Conservation (phyloP, 345 rosid species). For the Arabidopsis thaliana region TAIR10.1 NC_003076.8:2372001-2372500, state of each 20-base stretch:
- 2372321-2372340: neutral
- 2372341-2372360: neutral
- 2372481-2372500: conserved; percentile 23
- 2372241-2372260: conserved; percentile 19
- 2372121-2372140: conserved; percentile 30
- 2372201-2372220: neutral
- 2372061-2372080: conserved; percentile 39
- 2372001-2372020: neutral
- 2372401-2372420: conserved; percentile 15
- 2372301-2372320: neutral
- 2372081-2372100: conserved; percentile 48
- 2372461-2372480: conserved; percentile 26
- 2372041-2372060: conserved; percentile 50
- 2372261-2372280: neutral
- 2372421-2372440: conserved; percentile 13
- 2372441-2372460: neutral
- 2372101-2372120: conserved; percentile 31
- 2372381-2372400: neutral
- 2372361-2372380: neutral
- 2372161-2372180: conserved; percentile 42
- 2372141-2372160: conserved; percentile 47
- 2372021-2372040: conserved; percentile 29
- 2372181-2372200: conserved; percentile 24
- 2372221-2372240: neutral
- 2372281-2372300: neutral